phyloP scores from a whole-genome alignment of 164 flowering plant genomes.

The Berberis thunbergii region DNA sequence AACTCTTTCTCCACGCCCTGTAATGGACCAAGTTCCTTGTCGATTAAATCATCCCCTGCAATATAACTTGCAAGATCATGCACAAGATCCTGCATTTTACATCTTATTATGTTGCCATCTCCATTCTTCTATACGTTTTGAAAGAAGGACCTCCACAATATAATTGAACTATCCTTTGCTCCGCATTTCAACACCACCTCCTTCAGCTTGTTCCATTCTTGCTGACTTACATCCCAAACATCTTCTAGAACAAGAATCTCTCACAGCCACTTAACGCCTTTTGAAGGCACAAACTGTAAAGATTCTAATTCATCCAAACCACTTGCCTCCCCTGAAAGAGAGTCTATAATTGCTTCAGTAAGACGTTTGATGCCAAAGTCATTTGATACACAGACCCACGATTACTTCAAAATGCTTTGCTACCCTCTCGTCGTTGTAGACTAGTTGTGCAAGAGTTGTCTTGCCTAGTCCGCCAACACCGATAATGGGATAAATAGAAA shows the following conservation, averaged over 20 bases:
- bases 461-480: constrained; percentile 8
- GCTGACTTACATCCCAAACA: not conserved
- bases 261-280: not conserved
- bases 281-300: not conserved
- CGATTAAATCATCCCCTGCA: too few species aligned
- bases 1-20: too few species aligned
- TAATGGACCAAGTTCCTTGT: too few species aligned
- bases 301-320: not conserved
- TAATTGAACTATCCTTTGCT: not conserved
- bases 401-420: not conserved
- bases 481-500: not conserved
- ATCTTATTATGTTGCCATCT: too few species aligned
- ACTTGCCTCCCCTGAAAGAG: not conserved
- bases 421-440: not conserved
- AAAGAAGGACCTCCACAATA: not conserved
- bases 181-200: not conserved
- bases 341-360: not conserved
- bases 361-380: constrained; percentile 1
- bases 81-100: too few species aligned
- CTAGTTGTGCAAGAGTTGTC: constrained; percentile 5
- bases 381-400: not conserved
- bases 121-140: too few species aligned
- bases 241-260: constrained; percentile 2
- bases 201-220: not conserved
- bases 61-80: too few species aligned